These are phyloP conservation scores for Talaromyces rugulosus DNA, from an alignment of 2,329 filamentous ascomycete species.

Conservation along the genomic window DNA sequence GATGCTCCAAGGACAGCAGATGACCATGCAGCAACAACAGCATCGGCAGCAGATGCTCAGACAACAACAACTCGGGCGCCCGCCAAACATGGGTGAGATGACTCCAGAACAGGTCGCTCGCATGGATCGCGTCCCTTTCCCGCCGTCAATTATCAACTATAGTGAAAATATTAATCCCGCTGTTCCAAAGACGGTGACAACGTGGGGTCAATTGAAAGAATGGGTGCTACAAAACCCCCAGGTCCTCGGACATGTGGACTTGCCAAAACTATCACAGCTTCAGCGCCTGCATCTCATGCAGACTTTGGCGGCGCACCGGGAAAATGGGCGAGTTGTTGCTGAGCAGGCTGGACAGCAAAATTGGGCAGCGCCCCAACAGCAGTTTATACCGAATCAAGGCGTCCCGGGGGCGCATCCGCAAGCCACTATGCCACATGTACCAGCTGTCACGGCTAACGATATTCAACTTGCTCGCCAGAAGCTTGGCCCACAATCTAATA, in stretches of 20 bases:
- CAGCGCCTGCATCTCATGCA: conserved; percentile 45
- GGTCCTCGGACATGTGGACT: conserved; percentile 36
- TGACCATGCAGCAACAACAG: conserved; percentile 30
- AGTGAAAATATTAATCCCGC: conserved; percentile 28
- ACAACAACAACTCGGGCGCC: conserved; percentile 30
- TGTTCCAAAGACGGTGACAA: conserved; percentile 49
- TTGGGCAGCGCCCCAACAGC: conserved; percentile 25
- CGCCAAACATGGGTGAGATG: conserved; percentile 35
- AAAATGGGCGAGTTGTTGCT: conserved; percentile 15
- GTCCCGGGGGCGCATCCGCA: conserved; percentile 27
- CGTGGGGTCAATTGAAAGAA: conserved; percentile 55
- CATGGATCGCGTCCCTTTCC: conserved; percentile 40
- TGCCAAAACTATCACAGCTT: conserved; percentile 36
- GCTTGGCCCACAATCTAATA: conserved; percentile 29
- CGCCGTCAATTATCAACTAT: conserved; percentile 29
- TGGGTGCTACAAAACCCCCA: conserved; percentile 47
- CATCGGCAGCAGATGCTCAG: conserved; percentile 26
- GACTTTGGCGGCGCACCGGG: conserved; percentile 20
- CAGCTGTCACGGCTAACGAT: conserved; percentile 30
- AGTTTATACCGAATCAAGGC: conserved; percentile 25
- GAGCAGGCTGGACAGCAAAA: conserved; percentile 20
- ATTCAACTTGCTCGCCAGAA: conserved; percentile 33
- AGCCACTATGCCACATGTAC: conserved; percentile 12
- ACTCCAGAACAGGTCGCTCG: conserved; percentile 37
- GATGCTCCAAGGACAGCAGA: conserved; percentile 26